Conservation (phyloP, 2,329 filamentous ascomycete species). For the Triangularia verruculosa region DNA sequence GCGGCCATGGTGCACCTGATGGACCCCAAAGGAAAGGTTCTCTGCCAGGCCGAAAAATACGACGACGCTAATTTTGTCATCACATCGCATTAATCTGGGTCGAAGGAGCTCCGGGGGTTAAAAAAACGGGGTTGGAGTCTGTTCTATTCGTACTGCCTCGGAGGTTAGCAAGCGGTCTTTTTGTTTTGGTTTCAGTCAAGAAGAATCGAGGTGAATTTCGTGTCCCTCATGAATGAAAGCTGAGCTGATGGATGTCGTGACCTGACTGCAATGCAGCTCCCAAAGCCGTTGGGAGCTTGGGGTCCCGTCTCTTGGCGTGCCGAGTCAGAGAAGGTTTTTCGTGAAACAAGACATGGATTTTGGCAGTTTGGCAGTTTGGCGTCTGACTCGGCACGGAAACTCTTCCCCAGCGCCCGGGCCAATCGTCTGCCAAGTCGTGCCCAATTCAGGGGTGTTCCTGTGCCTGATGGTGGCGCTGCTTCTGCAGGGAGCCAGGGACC, state of each 20-base stretch:
- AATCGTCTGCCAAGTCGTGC: constrained; percentile 2
- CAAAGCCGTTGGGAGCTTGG: not conserved
- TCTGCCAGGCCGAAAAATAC: constrained; percentile 24
- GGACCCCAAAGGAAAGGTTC: constrained; percentile 16
- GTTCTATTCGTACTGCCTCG: not conserved
- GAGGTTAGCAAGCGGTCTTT: not conserved
- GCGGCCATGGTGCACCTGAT: constrained; percentile 27
- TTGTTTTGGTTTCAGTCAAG: not conserved
- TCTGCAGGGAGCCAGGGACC: constrained; percentile 8
- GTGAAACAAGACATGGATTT: constrained; percentile 9
- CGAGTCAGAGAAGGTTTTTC: not conserved
- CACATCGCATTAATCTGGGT: constrained; percentile 7
- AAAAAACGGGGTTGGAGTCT: not conserved
- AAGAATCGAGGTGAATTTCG: not conserved
- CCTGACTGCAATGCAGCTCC: not conserved
- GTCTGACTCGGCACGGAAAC: constrained; percentile 5
- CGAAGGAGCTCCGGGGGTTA: not conserved
- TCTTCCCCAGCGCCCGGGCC: not conserved
- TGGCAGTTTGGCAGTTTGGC: constrained; percentile 2
- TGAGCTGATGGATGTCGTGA: not conserved
- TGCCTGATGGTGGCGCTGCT: constrained; percentile 4
- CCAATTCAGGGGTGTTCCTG: not conserved
- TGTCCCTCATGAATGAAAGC: not conserved
- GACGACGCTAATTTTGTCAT: constrained; percentile 26
- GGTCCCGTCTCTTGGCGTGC: not conserved